Conservation (phyloP, 768 basidiomycete species). For the Hortiboletus campestris region DNA sequence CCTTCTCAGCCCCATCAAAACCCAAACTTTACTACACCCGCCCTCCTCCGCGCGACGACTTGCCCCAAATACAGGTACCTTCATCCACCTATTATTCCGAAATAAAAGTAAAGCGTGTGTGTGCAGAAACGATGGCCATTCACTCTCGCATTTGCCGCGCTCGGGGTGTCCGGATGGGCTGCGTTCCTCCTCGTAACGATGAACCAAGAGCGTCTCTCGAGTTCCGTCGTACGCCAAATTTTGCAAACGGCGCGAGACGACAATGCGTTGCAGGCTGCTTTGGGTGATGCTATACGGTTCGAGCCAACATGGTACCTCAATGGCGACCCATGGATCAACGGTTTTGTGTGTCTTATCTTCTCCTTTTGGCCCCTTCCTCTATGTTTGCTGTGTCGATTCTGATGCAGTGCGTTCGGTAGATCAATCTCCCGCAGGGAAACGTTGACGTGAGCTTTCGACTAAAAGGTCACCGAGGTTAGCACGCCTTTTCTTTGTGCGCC, state of each 20-base stretch:
- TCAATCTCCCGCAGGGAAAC: constrained; percentile 71
- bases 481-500: not conserved
- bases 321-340: constrained; percentile 69
- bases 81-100: not conserved
- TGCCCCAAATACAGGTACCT: constrained; percentile 43
- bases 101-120: not conserved
- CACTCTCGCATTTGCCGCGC: constrained; percentile 44
- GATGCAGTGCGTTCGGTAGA: constrained; percentile 37
- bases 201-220: constrained; percentile 76
- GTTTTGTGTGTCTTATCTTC: constrained; percentile 53
- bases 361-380: not conserved
- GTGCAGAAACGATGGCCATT: constrained; percentile 54
- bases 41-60: constrained; percentile 37
- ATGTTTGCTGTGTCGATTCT: not conserved
- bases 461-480: constrained; percentile 65
- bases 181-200: constrained; percentile 67
- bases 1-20: constrained; percentile 43
- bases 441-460: constrained; percentile 77
- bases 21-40: constrained; percentile 46
- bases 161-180: constrained; percentile 64
- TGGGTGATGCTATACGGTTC: constrained; percentile 56
- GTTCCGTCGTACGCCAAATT: constrained; percentile 69
- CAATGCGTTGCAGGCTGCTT: constrained; percentile 43
- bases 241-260: constrained; percentile 58
- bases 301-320: constrained; percentile 55